Evolutionary conservation across 139 green algal species (phyloP).

Genomic region (Volvox reticuliferus): DNA sequence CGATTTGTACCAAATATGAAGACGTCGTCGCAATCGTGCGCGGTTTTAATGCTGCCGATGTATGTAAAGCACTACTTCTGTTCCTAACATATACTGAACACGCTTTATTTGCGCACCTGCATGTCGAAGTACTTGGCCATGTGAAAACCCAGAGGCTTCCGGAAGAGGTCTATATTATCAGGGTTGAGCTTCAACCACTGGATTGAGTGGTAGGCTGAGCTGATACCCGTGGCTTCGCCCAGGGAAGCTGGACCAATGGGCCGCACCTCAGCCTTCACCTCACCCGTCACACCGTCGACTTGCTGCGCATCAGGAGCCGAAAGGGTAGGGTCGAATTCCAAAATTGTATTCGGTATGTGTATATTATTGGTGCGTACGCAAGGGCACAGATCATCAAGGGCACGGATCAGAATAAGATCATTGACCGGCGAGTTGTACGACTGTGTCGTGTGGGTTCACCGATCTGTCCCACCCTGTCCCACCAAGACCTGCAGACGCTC

Average conservation of each 20-base stretch:
- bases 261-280: not conserved
- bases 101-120: constrained; percentile 2
- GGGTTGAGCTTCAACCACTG: not conserved
- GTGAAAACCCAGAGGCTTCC: constrained; percentile 15
- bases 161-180: not conserved
- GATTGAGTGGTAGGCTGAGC: constrained; percentile 8
- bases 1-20: too few relatives aligned
- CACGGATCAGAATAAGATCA: too few relatives aligned
- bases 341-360: not conserved
- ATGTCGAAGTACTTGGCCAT: not conserved
- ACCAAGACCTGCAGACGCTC: too few relatives aligned
- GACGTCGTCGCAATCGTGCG: too few relatives aligned
- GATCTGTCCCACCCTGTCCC: too few relatives aligned
- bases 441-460: too few relatives aligned
- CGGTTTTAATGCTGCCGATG: too few relatives aligned
- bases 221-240: constrained; percentile 37
- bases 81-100: not conserved
- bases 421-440: too few relatives aligned
- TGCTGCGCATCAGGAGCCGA: not conserved
- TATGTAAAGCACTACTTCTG: too few relatives aligned
- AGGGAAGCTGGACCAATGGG: constrained; percentile 28
- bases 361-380: not conserved
- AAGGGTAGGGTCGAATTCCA: too few relatives aligned
- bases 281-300: not conserved
- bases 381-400: too few relatives aligned